These are phyloP conservation scores for Blastocystis sp. DNA, from an alignment of 352 stramenopile species.

Conservation along the genomic window DNA sequence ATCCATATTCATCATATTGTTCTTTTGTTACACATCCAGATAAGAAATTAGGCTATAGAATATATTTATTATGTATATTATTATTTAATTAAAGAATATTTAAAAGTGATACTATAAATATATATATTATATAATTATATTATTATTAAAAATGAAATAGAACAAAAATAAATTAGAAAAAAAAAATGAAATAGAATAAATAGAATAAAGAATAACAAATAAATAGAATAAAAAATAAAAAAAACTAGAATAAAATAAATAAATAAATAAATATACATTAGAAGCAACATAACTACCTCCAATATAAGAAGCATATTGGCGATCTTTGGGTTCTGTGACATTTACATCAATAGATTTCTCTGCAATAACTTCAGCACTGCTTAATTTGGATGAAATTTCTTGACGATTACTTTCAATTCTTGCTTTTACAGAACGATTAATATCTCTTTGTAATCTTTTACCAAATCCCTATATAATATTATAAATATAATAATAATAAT, in stretches of 20 bases:
- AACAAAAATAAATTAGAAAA: too few species aligned
- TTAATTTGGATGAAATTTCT: neutral
- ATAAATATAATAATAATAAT: too few species aligned
- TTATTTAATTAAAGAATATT: neutral
- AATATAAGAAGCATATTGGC: slow-evolving; percentile 4
- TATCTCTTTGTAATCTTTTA: slow-evolving; percentile 68
- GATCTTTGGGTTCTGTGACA: slow-evolving; percentile 45
- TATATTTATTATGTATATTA: neutral
- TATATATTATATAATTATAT: slow-evolving; percentile 2
- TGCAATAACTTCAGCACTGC: slow-evolving; percentile 13
- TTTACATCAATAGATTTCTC: slow-evolving; percentile 16
- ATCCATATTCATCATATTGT: slow-evolving; percentile 81
- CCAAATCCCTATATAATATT: too few species aligned
- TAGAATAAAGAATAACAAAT: slow-evolving; percentile 49
- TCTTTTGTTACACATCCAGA: slow-evolving; percentile 78
- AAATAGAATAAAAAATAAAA: slow-evolving; percentile 79
- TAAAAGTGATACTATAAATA: neutral
- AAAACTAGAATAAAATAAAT: slow-evolving; percentile 73
- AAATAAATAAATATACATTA: slow-evolving; percentile 78
- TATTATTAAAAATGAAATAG: too few species aligned
- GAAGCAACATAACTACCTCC: slow-evolving; percentile 40
- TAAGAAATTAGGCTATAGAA: slow-evolving; percentile 62
- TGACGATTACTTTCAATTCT: slow-evolving; percentile 61
- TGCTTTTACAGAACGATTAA: slow-evolving; percentile 70
- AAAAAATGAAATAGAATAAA: neutral